These are phyloP conservation scores for Crassisporium funariophilum DNA, from an alignment of 768 basidiomycete genomes.

Conservation along the genomic window DNA sequence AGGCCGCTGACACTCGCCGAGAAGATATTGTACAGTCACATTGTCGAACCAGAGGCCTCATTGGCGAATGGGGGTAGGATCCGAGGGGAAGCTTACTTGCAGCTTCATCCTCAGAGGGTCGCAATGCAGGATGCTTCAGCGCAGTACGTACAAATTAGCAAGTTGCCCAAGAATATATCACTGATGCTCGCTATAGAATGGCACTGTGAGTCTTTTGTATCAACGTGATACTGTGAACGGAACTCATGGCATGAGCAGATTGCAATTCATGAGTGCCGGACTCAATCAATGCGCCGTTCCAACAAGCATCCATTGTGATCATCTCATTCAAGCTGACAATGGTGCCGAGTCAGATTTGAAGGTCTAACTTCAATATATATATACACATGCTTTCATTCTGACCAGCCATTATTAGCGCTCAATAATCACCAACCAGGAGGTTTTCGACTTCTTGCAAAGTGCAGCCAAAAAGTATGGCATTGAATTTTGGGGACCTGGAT, in stretches of 20 bases:
- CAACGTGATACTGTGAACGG: background rate
- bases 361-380: conserved; percentile 40
- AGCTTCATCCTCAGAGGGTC: conserved; percentile 88
- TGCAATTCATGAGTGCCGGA: conserved; percentile 99
- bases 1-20: conserved; percentile 92
- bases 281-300: conserved; percentile 83
- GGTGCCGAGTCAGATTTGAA: conserved; percentile 87
- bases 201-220: conserved; percentile 57
- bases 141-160: conserved; percentile 57
- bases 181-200: conserved; percentile 54
- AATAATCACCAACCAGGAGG: conserved; percentile 88
- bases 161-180: conserved; percentile 10
- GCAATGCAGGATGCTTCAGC: conserved; percentile 97
- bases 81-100: conserved; percentile 87
- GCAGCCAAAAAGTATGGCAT: conserved; percentile 91
- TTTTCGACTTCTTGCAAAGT: conserved; percentile 96
- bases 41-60: conserved; percentile 75
- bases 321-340: conserved; percentile 91
- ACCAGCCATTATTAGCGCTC: conserved; percentile 55
- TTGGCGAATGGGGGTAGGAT: conserved; percentile 66
- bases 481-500: conserved; percentile 98
- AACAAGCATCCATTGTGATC: conserved; percentile 95
- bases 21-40: conserved; percentile 95
- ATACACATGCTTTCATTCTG: background rate
- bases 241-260: conserved; percentile 37